phyloP scores from a whole-genome alignment of 225 moss, liverwort and hornwort genomes.

The Physcomitrium patens region DNA sequence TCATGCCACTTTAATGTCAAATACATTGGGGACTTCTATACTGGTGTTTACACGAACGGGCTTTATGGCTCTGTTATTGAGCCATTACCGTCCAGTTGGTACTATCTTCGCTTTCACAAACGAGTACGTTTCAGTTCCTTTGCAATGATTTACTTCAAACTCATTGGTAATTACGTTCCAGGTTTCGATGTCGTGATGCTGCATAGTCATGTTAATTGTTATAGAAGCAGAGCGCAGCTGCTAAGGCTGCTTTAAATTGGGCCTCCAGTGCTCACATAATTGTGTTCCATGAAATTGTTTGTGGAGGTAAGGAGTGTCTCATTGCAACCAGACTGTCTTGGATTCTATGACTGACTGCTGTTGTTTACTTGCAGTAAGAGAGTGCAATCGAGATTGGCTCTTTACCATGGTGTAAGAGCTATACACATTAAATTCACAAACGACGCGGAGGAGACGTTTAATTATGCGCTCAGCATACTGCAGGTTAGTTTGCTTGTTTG shows the following conservation, averaged over 20 bases:
- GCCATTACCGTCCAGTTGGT: slow-evolving; percentile 87
- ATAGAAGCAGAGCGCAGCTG: not conserved
- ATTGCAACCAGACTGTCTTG: not conserved
- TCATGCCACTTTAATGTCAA: slow-evolving; percentile 89
- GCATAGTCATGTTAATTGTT: not conserved
- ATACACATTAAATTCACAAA: slow-evolving; percentile 74
- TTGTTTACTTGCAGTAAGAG: slow-evolving; percentile 52
- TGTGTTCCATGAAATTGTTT: not conserved
- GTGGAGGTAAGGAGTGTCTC: not conserved
- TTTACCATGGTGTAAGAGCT: slow-evolving; percentile 76
- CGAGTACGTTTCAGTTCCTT: slow-evolving; percentile 53
- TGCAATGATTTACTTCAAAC: not conserved
- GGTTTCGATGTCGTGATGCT: not conserved
- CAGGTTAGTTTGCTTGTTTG: slow-evolving; percentile 43
- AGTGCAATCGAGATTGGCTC: slow-evolving; percentile 78
- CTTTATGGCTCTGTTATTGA: slow-evolving; percentile 78
- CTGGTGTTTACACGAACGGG: slow-evolving; percentile 83
- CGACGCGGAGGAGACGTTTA: slow-evolving; percentile 81
- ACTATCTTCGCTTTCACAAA: slow-evolving; percentile 90
- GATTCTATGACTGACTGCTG: slow-evolving; percentile 12
- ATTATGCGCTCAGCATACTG: slow-evolving; percentile 62
- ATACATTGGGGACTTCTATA: slow-evolving; percentile 82
- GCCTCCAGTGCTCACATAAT: not conserved
- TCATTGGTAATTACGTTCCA: not conserved
- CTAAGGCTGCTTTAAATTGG: not conserved